phyloP scores from a whole-genome alignment of 169 alveolate genomes.

The Ichthyophthirius multifiliis region DNA sequence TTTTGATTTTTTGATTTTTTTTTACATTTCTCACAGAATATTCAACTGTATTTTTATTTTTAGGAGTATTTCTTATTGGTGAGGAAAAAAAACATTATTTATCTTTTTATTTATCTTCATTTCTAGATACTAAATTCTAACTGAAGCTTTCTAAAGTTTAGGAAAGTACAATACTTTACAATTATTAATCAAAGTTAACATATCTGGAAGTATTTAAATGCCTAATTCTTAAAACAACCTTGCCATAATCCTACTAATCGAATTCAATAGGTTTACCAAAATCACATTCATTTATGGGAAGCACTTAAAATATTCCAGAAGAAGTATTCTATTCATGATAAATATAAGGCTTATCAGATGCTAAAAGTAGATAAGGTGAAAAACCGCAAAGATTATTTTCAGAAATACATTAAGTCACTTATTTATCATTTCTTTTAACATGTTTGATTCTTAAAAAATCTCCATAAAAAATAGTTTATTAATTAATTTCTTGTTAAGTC shows the following conservation, averaged over 20 bases:
- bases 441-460: neutral
- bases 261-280: neutral
- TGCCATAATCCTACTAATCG: neutral
- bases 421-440: neutral
- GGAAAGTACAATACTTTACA: neutral
- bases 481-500: neutral
- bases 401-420: neutral
- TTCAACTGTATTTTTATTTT: neutral
- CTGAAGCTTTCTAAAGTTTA: neutral
- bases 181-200: neutral
- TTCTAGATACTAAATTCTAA: too few relatives aligned
- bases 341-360: neutral
- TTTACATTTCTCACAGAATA: too few relatives aligned
- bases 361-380: neutral
- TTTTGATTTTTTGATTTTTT: too few relatives aligned
- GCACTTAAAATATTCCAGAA: neutral
- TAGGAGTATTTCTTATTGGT: neutral
- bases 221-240: neutral
- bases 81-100: neutral
- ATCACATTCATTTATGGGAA: neutral
- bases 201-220: constrained; percentile 2
- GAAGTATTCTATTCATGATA: neutral
- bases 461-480: neutral
- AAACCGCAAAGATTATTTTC: neutral
- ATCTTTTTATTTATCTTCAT: too few relatives aligned